phyloP scores from a whole-genome alignment of 345 rosid genomes.

The Carallia pectinifolia region DNA sequence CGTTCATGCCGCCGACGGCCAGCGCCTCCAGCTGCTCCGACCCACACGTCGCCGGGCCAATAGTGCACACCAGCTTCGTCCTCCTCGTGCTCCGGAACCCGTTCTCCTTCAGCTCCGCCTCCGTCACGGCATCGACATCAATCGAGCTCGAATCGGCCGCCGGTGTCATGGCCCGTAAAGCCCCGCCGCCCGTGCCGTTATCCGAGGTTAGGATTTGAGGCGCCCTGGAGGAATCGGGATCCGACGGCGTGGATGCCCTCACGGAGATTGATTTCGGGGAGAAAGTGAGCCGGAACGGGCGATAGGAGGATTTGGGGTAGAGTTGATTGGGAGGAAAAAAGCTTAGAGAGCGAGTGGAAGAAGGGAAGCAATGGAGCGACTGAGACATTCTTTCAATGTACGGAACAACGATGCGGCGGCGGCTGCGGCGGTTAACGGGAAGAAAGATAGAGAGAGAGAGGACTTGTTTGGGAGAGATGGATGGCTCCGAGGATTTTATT shows the following conservation, averaged over 20 bases:
- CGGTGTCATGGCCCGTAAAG: not conserved
- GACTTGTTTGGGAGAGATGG: not conserved
- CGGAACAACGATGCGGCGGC: not conserved
- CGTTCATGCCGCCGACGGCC: conserved; percentile 96
- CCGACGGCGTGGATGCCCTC: conserved; percentile 47
- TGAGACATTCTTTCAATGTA: conserved; percentile 49
- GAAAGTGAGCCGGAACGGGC: conserved; percentile 28
- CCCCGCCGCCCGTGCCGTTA: conserved; percentile 44
- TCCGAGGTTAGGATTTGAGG: conserved; percentile 49
- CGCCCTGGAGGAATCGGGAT: conserved; percentile 29
- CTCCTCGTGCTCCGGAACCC: conserved; percentile 97
- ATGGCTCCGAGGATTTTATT: too few relatives aligned
- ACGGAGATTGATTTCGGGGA: conserved; percentile 30
- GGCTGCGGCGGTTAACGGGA: not conserved
- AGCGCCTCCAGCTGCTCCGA: conserved; percentile 86
- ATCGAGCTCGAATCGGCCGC: conserved; percentile 38
- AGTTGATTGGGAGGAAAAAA: conserved; percentile 35
- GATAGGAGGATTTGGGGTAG: conserved; percentile 29
- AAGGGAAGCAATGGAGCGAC: conserved; percentile 61
- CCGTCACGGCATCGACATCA: conserved; percentile 91
- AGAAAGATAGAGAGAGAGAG: conserved; percentile 6
- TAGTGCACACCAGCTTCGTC: conserved; percentile 93
- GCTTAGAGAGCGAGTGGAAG: conserved; percentile 35
- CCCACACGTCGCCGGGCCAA: conserved; percentile 87
- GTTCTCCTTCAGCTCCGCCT: conserved; percentile 94